Conservation (phyloP, 306 rosid genomes). For the Boehmeria nivea region DNA sequence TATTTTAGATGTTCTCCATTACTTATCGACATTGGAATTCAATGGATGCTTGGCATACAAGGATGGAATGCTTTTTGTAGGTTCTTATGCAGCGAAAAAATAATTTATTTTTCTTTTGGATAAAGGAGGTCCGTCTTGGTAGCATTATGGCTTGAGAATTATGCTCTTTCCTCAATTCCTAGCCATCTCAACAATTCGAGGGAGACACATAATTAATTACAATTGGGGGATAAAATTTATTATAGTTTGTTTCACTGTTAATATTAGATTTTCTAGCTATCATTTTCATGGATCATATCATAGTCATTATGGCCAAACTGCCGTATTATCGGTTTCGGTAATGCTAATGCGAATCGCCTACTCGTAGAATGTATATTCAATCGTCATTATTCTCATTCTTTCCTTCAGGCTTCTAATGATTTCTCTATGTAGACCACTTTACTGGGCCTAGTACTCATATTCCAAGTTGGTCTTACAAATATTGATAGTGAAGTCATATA, state of each 20-base stretch:
- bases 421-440: no score
- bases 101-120: not conserved
- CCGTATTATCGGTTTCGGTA: conserved; percentile 8
- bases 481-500: no score
- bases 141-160: conserved; percentile 38
- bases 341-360: no score
- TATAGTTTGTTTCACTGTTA: conserved; percentile 5
- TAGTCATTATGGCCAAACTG: conserved; percentile 5
- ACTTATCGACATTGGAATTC: not conserved
- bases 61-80: conserved; percentile 1
- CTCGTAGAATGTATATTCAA: conserved; percentile 2
- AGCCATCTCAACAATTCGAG: conserved; percentile 37
- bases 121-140: not conserved
- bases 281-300: not conserved
- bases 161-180: conserved; percentile 25
- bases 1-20: conserved; percentile 6
- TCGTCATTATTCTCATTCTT: no score
- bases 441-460: no score
- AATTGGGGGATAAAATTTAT: conserved; percentile 23
- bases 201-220: conserved; percentile 29
- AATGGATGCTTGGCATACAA: conserved; percentile 2
- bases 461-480: no score
- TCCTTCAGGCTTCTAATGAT: no score
- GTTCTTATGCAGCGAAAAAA: no score
- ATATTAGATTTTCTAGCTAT: conserved; percentile 10